Conservation (phyloP, 2,329 filamentous ascomycete species). For the Chaetomiaceae sp. region DNA sequence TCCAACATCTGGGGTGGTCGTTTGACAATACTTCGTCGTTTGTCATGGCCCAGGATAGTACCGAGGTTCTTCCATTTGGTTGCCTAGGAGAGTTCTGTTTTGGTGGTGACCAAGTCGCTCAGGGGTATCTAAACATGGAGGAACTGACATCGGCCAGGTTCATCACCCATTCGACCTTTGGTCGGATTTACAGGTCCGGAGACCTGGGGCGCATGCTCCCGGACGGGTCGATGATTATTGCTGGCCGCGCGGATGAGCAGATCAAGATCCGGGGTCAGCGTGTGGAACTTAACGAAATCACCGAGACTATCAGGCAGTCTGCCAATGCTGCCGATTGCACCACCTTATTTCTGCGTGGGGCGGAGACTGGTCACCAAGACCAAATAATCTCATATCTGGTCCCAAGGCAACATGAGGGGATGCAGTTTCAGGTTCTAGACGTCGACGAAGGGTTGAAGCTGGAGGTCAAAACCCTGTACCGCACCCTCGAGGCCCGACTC, state of each 20-base stretch:
- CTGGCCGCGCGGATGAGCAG: conserved; percentile 72
- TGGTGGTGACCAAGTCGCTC: conserved; percentile 74
- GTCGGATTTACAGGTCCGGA: conserved; percentile 75
- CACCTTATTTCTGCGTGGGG: conserved; percentile 53
- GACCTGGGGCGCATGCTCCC: conserved; percentile 76
- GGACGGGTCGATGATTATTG: conserved; percentile 69
- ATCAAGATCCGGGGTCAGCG: conserved; percentile 77
- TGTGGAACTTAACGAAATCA: conserved; percentile 75
- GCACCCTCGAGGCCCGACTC: conserved; percentile 51
- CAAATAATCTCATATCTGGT: conserved; percentile 69
- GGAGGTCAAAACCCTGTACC: conserved; percentile 47
- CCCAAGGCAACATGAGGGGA: conserved; percentile 28
- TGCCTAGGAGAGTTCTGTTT: conserved; percentile 82
- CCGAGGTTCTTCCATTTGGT: conserved; percentile 60
- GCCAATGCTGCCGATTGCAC: conserved; percentile 55
- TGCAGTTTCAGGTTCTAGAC: conserved; percentile 37
- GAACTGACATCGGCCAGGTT: conserved; percentile 63
- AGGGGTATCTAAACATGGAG: conserved; percentile 66
- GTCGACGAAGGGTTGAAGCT: conserved; percentile 30
- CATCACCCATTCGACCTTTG: conserved; percentile 62
- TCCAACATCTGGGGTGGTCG: conserved; percentile 71
- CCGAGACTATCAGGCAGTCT: conserved; percentile 53
- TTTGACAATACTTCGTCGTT: conserved; percentile 74
- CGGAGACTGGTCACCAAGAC: conserved; percentile 36
- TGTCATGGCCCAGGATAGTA: conserved; percentile 47